Percentiles rank a stretch among this genome's conserved stretches.
Conservation (phyloP, 495 filamentous ascomycete species). For the Neurospora tetrasperma region DNA sequence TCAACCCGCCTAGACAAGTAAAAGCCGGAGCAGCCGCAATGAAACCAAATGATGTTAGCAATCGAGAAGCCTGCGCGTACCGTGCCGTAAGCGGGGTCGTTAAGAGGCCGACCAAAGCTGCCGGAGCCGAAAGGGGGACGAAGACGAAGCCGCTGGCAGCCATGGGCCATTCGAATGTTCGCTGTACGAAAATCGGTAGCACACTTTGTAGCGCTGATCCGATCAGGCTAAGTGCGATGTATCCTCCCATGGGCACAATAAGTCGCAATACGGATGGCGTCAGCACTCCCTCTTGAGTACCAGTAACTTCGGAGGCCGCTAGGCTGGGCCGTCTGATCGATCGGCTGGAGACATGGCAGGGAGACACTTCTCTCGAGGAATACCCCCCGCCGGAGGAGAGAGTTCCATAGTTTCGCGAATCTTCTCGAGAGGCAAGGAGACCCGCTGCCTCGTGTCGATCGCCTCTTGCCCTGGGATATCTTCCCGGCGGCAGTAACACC, state of each 20-base stretch:
- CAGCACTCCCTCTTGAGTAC: neutral
- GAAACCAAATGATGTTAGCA: slow-evolving; percentile 14
- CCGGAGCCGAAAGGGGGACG: slow-evolving; percentile 16
- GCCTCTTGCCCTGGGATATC: neutral
- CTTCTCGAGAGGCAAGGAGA: neutral
- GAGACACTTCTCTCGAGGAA: neutral
- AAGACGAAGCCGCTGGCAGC: slow-evolving; percentile 11
- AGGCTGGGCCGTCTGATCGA: neutral
- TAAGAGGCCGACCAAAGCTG: slow-evolving; percentile 12
- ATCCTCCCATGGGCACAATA: slow-evolving; percentile 15
- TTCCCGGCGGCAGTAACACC: neutral
- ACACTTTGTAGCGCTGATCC: slow-evolving; percentile 16
- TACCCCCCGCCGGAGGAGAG: neutral
- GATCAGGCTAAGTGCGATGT: slow-evolving; percentile 16
- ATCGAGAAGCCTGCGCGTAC: slow-evolving; percentile 12
- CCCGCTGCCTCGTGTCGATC: neutral
- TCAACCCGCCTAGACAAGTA: slow-evolving; percentile 6
- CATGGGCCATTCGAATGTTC: slow-evolving; percentile 13
- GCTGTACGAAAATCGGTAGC: slow-evolving; percentile 15
- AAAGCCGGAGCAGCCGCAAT: slow-evolving; percentile 13
- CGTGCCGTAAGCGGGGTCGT: slow-evolving; percentile 7
- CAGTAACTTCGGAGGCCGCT: neutral
- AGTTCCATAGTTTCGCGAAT: slow-evolving; percentile 13
- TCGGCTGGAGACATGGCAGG: neutral
- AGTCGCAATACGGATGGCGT: slow-evolving; percentile 2